Base-by-base conservation (phyloP, 169 alveolate species). In the Eimeria sp. region DNA sequence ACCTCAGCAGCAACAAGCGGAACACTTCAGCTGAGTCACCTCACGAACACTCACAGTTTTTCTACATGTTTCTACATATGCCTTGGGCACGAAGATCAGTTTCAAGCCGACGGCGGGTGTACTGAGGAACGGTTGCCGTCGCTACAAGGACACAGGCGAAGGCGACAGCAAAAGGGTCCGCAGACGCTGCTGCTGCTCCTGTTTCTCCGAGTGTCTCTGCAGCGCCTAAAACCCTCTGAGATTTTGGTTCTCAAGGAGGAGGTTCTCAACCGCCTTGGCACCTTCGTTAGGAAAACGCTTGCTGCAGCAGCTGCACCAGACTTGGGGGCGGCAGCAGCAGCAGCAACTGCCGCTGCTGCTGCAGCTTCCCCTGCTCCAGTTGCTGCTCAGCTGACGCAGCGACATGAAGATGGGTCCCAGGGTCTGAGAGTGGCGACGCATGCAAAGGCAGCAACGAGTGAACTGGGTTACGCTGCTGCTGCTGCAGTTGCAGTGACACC, bases 161-260 rank as follows among this genome's bases (percentile, higher is more conserved):
- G 47, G 61, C 87, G 5, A 63, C 61, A 76, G 14, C 27, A 45
- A 73, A 45, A n/a, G 54, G 54, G 27, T 13, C 34, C 6, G 54
- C 84, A 40, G 57, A 14, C 22, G 0, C 87, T 30, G 51, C 65
- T 45, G 65, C 87, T 76, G 63, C 87, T 76, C 45, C 61, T 76
- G 58, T 3, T 47, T 16, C 22, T 18, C 11, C 25, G 72, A 25
- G 43, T 89, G 57, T 49, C 5, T 89, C 57, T 18, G 34, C 95
- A 92, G 95, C 95, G 95, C 67, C 67, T 83, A 67, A 92, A 78
- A 40, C 95, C 95, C 51, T 78, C 54, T 14, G 95, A 92, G 83
- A 75, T 92, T 47, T 51, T 92, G 40, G 91, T 65, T 34, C 95
- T 92, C 84, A 92, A 92, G 40, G 84, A 70, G 65, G 90, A 84